Conservation (phyloP, 192 early-diverging fungal species). For the Coemansia sp. region DNA sequence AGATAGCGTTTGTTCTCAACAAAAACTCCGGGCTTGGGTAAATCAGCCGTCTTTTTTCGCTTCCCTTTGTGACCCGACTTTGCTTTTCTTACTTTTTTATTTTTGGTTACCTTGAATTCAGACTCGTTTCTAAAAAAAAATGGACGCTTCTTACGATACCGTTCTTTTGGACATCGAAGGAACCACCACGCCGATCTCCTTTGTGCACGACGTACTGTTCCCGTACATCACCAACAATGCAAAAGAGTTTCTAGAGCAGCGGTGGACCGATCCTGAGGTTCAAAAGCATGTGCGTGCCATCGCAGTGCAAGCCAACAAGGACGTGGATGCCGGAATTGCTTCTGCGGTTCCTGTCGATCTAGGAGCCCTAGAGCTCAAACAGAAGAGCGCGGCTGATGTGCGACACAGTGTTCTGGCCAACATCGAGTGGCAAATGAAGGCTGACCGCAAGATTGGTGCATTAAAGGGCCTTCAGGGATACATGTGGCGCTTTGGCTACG, state of each 20-base stretch:
- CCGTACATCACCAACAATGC: constrained; percentile 76
- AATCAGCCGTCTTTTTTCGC: too few species aligned
- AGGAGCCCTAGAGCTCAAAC: not conserved
- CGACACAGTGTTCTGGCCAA: constrained; percentile 49
- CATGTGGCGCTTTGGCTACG: constrained; percentile 91
- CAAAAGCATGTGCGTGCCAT: constrained; percentile 56
- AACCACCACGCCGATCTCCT: constrained; percentile 94
- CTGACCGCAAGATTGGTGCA: constrained; percentile 87
- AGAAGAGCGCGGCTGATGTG: constrained; percentile 14
- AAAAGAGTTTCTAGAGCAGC: constrained; percentile 62
- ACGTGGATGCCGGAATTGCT: constrained; percentile 14
- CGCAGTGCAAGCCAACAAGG: constrained; percentile 51
- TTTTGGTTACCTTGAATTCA: not conserved
- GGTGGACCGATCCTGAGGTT: constrained; percentile 54
- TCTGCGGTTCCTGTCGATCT: constrained; percentile 24
- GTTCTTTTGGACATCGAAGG: constrained; percentile 90
- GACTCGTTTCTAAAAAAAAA: not conserved
- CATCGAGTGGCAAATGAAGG: constrained; percentile 80
- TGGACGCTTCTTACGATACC: constrained; percentile 23
- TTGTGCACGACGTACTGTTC: constrained; percentile 93
- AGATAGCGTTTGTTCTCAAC: too few species aligned
- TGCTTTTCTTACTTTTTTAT: not conserved
- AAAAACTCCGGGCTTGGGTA: too few species aligned
- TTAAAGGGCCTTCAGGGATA: constrained; percentile 92
- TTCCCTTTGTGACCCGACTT: not conserved